These are phyloP conservation scores for Aspergillus felis DNA, from an alignment of 2,329 filamentous ascomycete genomes.

Conservation along the genomic window DNA sequence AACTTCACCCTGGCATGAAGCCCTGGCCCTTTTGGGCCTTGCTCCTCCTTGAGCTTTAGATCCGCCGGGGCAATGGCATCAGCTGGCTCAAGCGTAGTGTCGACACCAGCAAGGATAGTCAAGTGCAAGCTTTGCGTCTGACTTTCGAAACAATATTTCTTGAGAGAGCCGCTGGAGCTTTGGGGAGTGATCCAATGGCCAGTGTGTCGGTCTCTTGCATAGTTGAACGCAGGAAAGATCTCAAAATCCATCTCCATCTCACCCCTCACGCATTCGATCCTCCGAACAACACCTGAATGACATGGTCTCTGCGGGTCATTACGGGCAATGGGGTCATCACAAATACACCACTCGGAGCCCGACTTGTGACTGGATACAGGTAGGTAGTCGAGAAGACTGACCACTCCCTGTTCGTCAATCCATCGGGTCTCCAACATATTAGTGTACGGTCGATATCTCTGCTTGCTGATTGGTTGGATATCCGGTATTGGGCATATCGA, in stretches of 20 bases:
- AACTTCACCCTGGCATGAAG: constrained; percentile 59
- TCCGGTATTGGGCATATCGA: constrained; percentile 51
- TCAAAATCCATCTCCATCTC: constrained; percentile 63
- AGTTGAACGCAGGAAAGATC: constrained; percentile 69
- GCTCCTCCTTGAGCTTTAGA: constrained; percentile 53
- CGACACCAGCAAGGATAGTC: constrained; percentile 61
- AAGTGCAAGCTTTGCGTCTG: constrained; percentile 59
- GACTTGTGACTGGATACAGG: constrained; percentile 61
- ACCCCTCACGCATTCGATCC: constrained; percentile 70
- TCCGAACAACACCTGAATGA: constrained; percentile 53
- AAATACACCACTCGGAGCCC: constrained; percentile 29
- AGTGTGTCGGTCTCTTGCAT: constrained; percentile 60
- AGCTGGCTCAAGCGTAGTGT: constrained; percentile 40
- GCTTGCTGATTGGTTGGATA: constrained; percentile 59
- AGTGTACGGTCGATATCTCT: constrained; percentile 71
- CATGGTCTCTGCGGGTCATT: background rate
- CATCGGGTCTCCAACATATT: constrained; percentile 76
- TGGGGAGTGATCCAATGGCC: constrained; percentile 17
- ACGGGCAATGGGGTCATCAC: constrained; percentile 35
- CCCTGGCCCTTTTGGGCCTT: constrained; percentile 58
- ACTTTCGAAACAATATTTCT: constrained; percentile 56
- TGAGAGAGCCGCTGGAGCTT: constrained; percentile 33
- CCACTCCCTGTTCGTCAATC: constrained; percentile 70
- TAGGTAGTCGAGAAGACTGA: constrained; percentile 72
- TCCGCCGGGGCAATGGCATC: constrained; percentile 46